phyloP scores from a whole-genome alignment of 208 protist genomes.

The Trypanosoma caninum region DNA sequence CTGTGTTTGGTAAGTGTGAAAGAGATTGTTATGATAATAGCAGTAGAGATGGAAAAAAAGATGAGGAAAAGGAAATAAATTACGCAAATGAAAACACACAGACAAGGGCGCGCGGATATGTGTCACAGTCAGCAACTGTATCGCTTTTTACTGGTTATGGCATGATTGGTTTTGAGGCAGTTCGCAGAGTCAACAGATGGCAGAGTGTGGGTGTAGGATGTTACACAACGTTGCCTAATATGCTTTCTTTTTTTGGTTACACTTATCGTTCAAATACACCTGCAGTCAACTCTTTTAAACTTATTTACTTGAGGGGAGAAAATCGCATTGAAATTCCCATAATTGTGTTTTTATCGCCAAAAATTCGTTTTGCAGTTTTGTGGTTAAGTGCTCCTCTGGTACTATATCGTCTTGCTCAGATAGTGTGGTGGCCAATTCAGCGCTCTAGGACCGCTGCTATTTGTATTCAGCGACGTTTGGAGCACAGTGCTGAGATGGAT shows the following conservation, averaged over 20 bases:
- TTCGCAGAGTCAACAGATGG: slow-evolving; percentile 46
- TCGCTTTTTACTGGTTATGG: slow-evolving; percentile 43
- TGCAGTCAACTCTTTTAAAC: slow-evolving; percentile 58
- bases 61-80: not conserved
- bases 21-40: too few relatives aligned
- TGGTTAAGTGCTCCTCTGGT: slow-evolving; percentile 61
- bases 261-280: slow-evolving; percentile 30
- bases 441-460: slow-evolving; percentile 35
- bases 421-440: slow-evolving; percentile 54
- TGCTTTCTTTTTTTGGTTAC: slow-evolving; percentile 37
- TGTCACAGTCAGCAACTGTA: slow-evolving; percentile 52
- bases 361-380: slow-evolving; percentile 38
- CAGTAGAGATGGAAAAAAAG: not conserved
- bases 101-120: slow-evolving; percentile 32
- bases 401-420: slow-evolving; percentile 39
- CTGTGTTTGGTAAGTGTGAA: too few relatives aligned
- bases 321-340: slow-evolving; percentile 75
- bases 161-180: slow-evolving; percentile 56
- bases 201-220: slow-evolving; percentile 67
- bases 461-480: slow-evolving; percentile 42
- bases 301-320: slow-evolving; percentile 64
- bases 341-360: slow-evolving; percentile 53
- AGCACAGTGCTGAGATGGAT: slow-evolving; percentile 73
- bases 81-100: too few relatives aligned
- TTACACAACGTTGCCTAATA: slow-evolving; percentile 48